These are phyloP conservation scores for Paramecium tetraurelia DNA, from an alignment of 73 alveolate species.

Conservation along the genomic window DNA sequence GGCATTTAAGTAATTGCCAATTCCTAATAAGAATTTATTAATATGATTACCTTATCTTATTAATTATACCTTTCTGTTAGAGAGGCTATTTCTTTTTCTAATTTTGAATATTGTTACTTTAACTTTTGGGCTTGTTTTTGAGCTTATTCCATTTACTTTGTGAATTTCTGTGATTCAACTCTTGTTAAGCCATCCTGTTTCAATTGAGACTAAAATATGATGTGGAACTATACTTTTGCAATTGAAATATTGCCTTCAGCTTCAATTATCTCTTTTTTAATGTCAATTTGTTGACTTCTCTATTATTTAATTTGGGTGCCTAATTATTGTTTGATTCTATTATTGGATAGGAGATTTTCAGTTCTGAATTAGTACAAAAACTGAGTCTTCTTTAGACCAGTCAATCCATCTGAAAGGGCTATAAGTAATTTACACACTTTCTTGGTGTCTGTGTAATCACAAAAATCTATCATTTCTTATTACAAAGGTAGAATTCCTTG, in stretches of 20 bases:
- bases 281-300: conserved; percentile 21
- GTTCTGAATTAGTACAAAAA: conserved; percentile 22
- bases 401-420: neutral
- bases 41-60: neutral
- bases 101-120: neutral
- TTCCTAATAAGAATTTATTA: neutral
- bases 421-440: neutral
- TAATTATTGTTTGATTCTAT: conserved; percentile 30
- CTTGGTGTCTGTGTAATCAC: neutral
- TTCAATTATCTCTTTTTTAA: neutral
- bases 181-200: neutral
- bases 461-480: neutral
- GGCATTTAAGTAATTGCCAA: conserved; percentile 30
- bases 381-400: neutral
- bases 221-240: neutral
- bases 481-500: neutral
- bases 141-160: neutral
- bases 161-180: neutral
- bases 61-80: conserved; percentile 40
- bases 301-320: neutral
- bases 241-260: neutral
- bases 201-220: neutral
- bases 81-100: neutral
- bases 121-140: neutral
- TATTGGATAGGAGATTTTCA: conserved; percentile 34